Percentiles rank a stretch among this genome's conserved stretches.
Evolutionary conservation across 2,329 filamentous ascomycete species (phyloP).

Genomic region (Pleoardoris graminearum): DNA sequence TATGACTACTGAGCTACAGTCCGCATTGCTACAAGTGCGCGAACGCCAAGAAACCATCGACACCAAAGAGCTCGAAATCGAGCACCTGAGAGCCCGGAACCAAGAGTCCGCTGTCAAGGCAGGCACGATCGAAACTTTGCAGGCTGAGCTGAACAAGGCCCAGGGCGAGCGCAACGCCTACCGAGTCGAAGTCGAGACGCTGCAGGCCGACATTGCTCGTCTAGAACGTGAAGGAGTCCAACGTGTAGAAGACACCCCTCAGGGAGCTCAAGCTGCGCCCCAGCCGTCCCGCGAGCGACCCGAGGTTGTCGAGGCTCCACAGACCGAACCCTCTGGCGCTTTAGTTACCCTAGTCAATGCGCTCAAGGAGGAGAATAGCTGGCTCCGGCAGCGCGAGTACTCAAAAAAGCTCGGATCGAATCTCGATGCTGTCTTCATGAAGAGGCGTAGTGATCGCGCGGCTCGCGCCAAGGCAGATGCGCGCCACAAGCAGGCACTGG

Average conservation of each 20-base stretch:
- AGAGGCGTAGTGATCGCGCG: slow-evolving; percentile 1
- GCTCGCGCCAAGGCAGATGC: slow-evolving; percentile 3
- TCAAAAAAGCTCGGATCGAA: slow-evolving; percentile 12
- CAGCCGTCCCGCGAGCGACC: slow-evolving; percentile 1
- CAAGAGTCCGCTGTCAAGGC: slow-evolving; percentile 33
- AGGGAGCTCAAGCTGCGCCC: not conserved
- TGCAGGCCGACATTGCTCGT: slow-evolving; percentile 23
- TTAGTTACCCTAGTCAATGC: slow-evolving; percentile 19
- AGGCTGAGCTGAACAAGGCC: slow-evolving; percentile 24
- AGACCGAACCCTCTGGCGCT: slow-evolving; percentile 2
- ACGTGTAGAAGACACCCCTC: not conserved
- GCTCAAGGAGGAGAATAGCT: slow-evolving; percentile 22
- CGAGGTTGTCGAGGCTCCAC: slow-evolving; percentile 2
- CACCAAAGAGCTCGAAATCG: slow-evolving; percentile 70
- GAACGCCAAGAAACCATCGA: slow-evolving; percentile 80
- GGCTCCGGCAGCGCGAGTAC: slow-evolving; percentile 22
- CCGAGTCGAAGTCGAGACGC: slow-evolving; percentile 20
- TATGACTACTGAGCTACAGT: slow-evolving; percentile 77
- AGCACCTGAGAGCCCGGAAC: slow-evolving; percentile 74
- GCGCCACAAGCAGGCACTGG: slow-evolving; percentile 8
- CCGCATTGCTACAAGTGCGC: slow-evolving; percentile 67
- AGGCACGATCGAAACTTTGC: slow-evolving; percentile 24
- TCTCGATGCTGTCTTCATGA: slow-evolving; percentile 10
- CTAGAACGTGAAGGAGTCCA: slow-evolving; percentile 3
- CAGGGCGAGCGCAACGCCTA: slow-evolving; percentile 27